phyloP scores from a whole-genome alignment of 1,139 yeast species.

The Taphrina confusa region DNA sequence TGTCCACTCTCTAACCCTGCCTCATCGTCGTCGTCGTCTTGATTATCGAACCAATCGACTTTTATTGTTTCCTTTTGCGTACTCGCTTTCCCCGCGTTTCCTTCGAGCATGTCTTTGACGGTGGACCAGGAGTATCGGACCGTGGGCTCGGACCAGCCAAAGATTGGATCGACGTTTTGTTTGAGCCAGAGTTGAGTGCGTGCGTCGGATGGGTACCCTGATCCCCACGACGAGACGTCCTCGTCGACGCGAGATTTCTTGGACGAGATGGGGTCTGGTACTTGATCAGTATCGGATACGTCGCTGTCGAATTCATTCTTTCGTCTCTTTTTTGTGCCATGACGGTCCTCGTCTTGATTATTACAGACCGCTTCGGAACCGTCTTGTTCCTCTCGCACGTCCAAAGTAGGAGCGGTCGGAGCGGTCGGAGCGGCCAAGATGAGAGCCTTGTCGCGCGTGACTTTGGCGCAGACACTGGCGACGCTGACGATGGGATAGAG shows the following conservation, averaged over 20 bases:
- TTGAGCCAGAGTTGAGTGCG: constrained; percentile 74
- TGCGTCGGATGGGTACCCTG: constrained; percentile 92
- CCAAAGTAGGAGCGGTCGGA: too few species aligned
- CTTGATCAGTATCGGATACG: background rate
- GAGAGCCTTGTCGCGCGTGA: constrained; percentile 79
- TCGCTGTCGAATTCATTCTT: constrained; percentile 3
- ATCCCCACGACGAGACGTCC: constrained; percentile 41
- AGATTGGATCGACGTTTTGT: constrained; percentile 62
- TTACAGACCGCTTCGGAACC: background rate
- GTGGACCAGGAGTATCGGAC: constrained; percentile 95
- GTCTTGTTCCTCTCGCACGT: too few species aligned
- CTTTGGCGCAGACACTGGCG: constrained; percentile 97
- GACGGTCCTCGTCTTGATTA: background rate
- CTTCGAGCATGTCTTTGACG: constrained; percentile 66
- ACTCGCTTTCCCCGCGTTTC: background rate
- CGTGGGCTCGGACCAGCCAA: constrained; percentile 79
- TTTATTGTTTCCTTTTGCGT: background rate
- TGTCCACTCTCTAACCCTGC: constrained; percentile 24
- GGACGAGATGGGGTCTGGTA: background rate
- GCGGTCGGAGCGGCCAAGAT: constrained; percentile 42
- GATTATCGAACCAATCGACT: constrained; percentile 23
- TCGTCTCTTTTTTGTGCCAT: background rate
- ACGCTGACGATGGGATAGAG: constrained; percentile 91
- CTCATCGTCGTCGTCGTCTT: background rate
- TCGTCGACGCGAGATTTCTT: constrained; percentile 39